Percentiles rank a stretch among this genome's conserved stretches.
Conservation (phyloP, 23 red algal genomes). For the Gracilaria gracilis region DNA sequence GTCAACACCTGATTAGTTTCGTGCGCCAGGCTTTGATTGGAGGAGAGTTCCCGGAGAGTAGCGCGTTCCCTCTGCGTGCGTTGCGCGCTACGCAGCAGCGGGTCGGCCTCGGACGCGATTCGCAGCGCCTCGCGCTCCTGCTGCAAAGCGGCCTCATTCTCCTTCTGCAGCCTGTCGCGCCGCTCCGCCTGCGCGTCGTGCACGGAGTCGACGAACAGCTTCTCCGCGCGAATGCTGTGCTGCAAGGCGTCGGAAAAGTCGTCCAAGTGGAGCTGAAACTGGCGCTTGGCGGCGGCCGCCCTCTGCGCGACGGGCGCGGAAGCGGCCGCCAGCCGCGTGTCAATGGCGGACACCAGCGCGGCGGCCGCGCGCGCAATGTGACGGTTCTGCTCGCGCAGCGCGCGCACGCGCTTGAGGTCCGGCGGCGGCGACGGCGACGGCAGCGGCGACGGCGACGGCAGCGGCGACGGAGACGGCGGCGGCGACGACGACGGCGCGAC, state of each 20-base stretch:
- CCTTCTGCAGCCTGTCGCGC: not conserved
- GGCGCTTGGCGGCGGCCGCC: not conserved
- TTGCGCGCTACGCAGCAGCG: not conserved
- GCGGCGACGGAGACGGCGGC: not conserved
- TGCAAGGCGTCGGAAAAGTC: slow-evolving; percentile 32
- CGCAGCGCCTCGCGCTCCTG: not conserved
- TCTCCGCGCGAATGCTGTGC: slow-evolving; percentile 26
- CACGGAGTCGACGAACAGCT: not conserved
- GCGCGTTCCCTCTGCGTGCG: slow-evolving; percentile 26
- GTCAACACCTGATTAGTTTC: slow-evolving; percentile 48
- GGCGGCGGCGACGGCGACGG: not conserved
- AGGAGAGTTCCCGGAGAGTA: slow-evolving; percentile 25
- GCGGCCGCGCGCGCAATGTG: slow-evolving; percentile 50
- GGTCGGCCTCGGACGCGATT: not conserved
- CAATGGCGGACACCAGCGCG: not conserved
- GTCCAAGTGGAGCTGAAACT: slow-evolving; percentile 20
- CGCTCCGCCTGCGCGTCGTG: not conserved
- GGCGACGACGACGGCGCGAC: no score
- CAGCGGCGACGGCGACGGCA: not conserved
- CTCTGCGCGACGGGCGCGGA: not conserved
- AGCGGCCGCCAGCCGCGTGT: not conserved
- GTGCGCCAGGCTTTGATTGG: slow-evolving; percentile 38
- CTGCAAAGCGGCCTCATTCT: not conserved
- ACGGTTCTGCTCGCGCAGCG: slow-evolving; percentile 59
- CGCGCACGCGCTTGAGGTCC: slow-evolving; percentile 48